Percentiles rank a stretch among this genome's conserved stretches.
Conservation (phyloP, 805 yeast species). For the Diddensiella transvaalensis region DNA sequence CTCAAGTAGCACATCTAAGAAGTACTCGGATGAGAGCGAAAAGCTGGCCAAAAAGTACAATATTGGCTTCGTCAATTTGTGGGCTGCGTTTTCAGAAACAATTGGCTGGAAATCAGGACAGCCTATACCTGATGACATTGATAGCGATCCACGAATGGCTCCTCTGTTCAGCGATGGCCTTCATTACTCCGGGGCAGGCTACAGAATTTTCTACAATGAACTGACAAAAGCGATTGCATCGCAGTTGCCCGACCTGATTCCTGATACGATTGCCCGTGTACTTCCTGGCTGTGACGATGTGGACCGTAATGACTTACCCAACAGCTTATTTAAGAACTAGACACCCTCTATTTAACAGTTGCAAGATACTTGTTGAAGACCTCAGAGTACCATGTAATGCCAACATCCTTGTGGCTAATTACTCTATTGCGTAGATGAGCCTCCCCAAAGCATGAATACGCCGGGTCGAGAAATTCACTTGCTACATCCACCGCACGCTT, state of each 20-base stretch:
- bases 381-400: constrained; percentile 40
- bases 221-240: constrained; percentile 39
- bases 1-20: constrained; percentile 41
- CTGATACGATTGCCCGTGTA: constrained; percentile 2
- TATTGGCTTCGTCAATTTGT: constrained; percentile 59
- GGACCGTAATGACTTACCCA: constrained; percentile 1
- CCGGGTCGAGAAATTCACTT: constrained; percentile 32
- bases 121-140: constrained; percentile 9
- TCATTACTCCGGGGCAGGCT: constrained; percentile 56
- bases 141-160: not conserved
- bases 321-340: not conserved
- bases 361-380: constrained; percentile 26
- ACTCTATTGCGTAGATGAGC: constrained; percentile 41
- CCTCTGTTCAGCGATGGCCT: constrained; percentile 50
- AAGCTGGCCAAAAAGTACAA: constrained; percentile 43
- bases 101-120: constrained; percentile 40
- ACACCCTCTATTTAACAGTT: constrained; percentile 3
- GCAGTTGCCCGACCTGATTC: constrained; percentile 45
- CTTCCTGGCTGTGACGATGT: constrained; percentile 5
- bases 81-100: constrained; percentile 41
- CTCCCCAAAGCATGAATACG: constrained; percentile 36
- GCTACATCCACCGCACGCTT: constrained; percentile 30
- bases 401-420: constrained; percentile 40
- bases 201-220: constrained; percentile 45
- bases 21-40: constrained; percentile 50